Evolutionary conservation across 2,329 filamentous ascomycete species (phyloP), one percentile per base, ranked within the genome.

Genomic region (Neophaeococcomyces aloes): DNA sequence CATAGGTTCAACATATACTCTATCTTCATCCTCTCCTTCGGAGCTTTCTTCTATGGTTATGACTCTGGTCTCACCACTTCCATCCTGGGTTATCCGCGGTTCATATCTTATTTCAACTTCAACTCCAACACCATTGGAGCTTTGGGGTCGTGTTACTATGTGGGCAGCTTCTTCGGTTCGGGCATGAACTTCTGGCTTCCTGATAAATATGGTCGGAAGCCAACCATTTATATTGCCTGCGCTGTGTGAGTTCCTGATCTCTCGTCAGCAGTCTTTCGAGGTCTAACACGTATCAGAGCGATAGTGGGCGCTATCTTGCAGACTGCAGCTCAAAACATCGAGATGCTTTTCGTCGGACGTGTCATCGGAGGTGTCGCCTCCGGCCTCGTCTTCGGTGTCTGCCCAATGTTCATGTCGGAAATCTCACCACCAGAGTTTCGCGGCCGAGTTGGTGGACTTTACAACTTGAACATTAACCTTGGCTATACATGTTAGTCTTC

Each of bases 1-100:
- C 4, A 23, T 29, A 43, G 40, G 19, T 15, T 37, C 13, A 43
- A 43, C 32, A 43, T 35, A n/a, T 43, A 27, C n/a, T 43, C 40
- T 11, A 43, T 43, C 17, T 13, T 15, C 32, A 43, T 43, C 23
- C 40, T 43, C 27, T 46, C 45, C 5, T 47, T 47, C 30, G 45
- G 45, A 27, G 32, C 45, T 34, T 44, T 47, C 45, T 47, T 47
- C 29, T 47, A 47, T n/a, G 45, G 45, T 29, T 47, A 47, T 39
- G 45, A 47, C 30, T 47, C 45, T 4, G 45, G 45, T 19, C 33
- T 47, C 35, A 47, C 42, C 29, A 44, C 45, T 17, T 47, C 41
- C 15, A 40, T 47, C 17, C 6, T 47, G 10, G 45, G 34, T 19
- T 47, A 47, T 25, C 41, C 45, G 8, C 19, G 39, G 17, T 47